These are phyloP conservation scores for Tricholoma flavovirens DNA, from an alignment of 768 basidiomycete genomes.

Conservation along the genomic window DNA sequence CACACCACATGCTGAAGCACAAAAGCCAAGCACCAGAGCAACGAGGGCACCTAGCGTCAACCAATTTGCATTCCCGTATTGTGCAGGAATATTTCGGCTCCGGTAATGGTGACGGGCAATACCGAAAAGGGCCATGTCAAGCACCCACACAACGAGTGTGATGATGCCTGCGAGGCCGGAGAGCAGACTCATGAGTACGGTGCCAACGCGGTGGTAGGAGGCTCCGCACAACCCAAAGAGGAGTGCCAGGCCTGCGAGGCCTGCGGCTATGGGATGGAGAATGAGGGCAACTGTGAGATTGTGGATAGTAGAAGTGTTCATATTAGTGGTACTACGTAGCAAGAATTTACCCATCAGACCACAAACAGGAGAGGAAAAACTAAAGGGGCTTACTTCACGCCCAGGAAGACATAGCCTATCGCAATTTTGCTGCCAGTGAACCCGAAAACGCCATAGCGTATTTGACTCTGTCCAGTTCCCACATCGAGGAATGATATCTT, in stretches of 20 bases:
- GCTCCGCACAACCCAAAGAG: conserved; percentile 66
- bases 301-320: conserved; percentile 51
- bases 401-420: conserved; percentile 54
- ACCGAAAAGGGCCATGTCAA: conserved; percentile 80
- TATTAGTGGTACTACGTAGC: conserved; percentile 10
- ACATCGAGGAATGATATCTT: conserved; percentile 62
- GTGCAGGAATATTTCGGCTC: conserved; percentile 39
- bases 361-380: background rate
- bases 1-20: conserved; percentile 56
- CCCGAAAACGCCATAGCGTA: conserved; percentile 73
- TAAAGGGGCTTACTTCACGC: conserved; percentile 3
- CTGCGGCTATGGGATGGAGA: conserved; percentile 75
- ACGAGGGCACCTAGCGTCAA: conserved; percentile 69
- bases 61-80: conserved; percentile 82
- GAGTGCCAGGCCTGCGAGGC: conserved; percentile 57
- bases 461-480: conserved; percentile 29
- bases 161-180: conserved; percentile 61
- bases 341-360: background rate
- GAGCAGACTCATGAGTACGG: conserved; percentile 70
- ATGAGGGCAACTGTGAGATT: conserved; percentile 72
- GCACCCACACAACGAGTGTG: conserved; percentile 63
- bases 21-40: conserved; percentile 61
- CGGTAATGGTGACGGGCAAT: conserved; percentile 57
- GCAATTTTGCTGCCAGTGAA: conserved; percentile 49
- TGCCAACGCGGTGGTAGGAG: conserved; percentile 61